A percentile compares a stretch with the other conserved stretches of the same genome.
phyloP scores from a whole-genome alignment of 352 stramenopile genomes.

The Phytophthora fragariae region DNA sequence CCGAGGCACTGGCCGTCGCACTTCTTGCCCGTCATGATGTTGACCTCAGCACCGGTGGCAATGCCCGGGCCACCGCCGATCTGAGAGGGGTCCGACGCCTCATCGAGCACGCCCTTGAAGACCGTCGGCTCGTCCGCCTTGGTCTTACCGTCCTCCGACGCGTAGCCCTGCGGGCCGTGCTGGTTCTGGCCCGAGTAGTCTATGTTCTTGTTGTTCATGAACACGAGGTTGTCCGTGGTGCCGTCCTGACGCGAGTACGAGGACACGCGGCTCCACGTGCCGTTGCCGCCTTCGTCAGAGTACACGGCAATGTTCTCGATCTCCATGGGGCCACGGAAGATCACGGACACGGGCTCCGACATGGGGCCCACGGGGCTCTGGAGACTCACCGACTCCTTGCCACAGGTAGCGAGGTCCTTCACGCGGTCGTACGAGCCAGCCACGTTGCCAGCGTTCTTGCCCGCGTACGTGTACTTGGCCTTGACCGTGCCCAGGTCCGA shows the following conservation, averaged over 20 bases:
- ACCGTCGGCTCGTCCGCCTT: conserved; percentile 34
- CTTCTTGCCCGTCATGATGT: conserved; percentile 63
- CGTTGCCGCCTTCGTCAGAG: conserved; percentile 31
- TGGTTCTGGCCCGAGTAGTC: conserved; percentile 52
- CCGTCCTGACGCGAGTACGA: conserved; percentile 50
- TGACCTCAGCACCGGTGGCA: conserved; percentile 64
- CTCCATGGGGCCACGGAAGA: conserved; percentile 70
- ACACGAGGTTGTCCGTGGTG: conserved; percentile 60
- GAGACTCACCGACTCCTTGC: conserved; percentile 47
- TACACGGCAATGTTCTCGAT: conserved; percentile 77
- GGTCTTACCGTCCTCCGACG: conserved; percentile 50
- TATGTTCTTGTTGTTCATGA: conserved; percentile 85
- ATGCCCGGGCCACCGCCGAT: conserved; percentile 54
- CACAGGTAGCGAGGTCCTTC: conserved; percentile 46
- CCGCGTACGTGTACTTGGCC: conserved; percentile 58
- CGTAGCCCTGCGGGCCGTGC: conserved; percentile 63
- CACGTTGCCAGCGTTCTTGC: conserved; percentile 58
- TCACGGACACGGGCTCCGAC: conserved; percentile 64
- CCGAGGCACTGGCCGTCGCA: conserved; percentile 54
- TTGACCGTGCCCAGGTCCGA: conserved; percentile 48
- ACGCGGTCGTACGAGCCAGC: conserved; percentile 63
- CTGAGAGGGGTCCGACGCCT: conserved; percentile 45
- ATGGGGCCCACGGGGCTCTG: conserved; percentile 65
- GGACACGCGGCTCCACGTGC: conserved; percentile 57
- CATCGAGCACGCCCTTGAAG: conserved; percentile 54